A percentile compares a stretch with the other conserved stretches of the same genome.
Conservation (phyloP, 768 basidiomycete genomes). For the Glaciozyma antarctica region DNA sequence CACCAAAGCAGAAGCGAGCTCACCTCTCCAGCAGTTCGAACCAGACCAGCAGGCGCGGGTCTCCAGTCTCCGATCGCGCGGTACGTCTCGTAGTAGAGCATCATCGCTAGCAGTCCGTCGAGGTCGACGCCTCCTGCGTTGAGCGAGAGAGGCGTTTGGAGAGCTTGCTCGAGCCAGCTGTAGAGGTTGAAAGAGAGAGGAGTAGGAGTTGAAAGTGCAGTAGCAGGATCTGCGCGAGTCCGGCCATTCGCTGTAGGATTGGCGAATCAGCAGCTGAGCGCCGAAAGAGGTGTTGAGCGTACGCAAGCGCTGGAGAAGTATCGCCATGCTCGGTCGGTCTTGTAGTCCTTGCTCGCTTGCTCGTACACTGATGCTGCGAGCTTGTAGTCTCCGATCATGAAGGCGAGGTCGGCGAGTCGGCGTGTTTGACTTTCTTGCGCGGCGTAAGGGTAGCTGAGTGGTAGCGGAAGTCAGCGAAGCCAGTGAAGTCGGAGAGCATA, state of each 20-base stretch:
- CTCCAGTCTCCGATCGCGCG: constrained; percentile 35
- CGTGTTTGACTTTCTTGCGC: constrained; percentile 43
- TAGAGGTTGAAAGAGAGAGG: constrained; percentile 9
- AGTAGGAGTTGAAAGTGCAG: constrained; percentile 38
- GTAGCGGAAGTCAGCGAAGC: neutral
- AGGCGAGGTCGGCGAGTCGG: constrained; percentile 91
- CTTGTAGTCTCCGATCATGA: constrained; percentile 80
- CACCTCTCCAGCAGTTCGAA: constrained; percentile 39
- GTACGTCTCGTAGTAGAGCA: constrained; percentile 41
- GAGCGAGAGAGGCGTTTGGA: constrained; percentile 8
- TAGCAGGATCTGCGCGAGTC: constrained; percentile 44
- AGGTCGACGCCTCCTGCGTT: constrained; percentile 31
- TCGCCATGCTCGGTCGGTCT: constrained; percentile 39
- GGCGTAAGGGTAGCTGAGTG: constrained; percentile 38
- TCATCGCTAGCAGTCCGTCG: constrained; percentile 38
- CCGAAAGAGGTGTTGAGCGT: constrained; percentile 32
- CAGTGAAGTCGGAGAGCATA: neutral
- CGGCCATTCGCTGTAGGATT: constrained; percentile 58
- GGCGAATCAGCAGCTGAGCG: neutral
- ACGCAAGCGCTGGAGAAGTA: constrained; percentile 61
- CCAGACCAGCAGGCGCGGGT: constrained; percentile 35
- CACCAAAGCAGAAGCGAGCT: neutral
- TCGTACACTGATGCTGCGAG: constrained; percentile 79
- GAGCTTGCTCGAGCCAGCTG: constrained; percentile 38
- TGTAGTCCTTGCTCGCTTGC: constrained; percentile 62